These are phyloP conservation scores for Elymus sibiricus DNA, from an alignment of 176 grass and related monocot genomes.

Conservation along the genomic window DNA sequence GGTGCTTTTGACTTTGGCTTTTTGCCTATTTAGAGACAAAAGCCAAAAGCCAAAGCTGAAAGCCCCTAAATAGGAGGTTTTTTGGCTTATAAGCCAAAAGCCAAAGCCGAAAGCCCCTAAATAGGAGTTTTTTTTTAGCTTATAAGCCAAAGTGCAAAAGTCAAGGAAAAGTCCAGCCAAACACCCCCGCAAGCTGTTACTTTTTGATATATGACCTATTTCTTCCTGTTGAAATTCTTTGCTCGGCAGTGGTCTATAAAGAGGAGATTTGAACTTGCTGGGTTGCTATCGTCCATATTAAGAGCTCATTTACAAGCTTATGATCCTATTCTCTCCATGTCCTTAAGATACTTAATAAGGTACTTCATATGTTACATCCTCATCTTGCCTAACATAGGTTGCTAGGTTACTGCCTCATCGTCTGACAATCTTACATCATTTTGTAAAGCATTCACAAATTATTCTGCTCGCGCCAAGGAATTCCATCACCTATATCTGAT, in stretches of 20 bases:
- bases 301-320: conserved; percentile 95
- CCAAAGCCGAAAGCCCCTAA: too few relatives aligned
- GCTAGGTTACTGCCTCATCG: neutral
- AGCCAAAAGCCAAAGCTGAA: too few relatives aligned
- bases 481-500: conserved; percentile 89
- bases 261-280: conserved; percentile 85
- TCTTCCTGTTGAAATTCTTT: conserved; percentile 29
- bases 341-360: conserved; percentile 95
- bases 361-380: conserved; percentile 29
- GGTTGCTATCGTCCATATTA: conserved; percentile 80
- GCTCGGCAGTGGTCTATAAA: conserved; percentile 80
- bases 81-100: too few relatives aligned
- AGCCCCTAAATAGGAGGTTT: too few relatives aligned
- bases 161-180: too few relatives aligned
- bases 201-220: conserved; percentile 14
- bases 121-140: too few relatives aligned
- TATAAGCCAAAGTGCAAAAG: too few relatives aligned
- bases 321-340: conserved; percentile 93
- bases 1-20: too few relatives aligned
- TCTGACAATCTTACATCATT: conserved; percentile 35
- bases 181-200: neutral
- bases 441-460: conserved; percentile 89
- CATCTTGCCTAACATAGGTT: conserved; percentile 9
- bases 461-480: conserved; percentile 78
- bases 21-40: too few relatives aligned